Base-by-base conservation (phyloP, 2,329 filamentous ascomycete genomes). In the Thyridium curvatum region DNA sequence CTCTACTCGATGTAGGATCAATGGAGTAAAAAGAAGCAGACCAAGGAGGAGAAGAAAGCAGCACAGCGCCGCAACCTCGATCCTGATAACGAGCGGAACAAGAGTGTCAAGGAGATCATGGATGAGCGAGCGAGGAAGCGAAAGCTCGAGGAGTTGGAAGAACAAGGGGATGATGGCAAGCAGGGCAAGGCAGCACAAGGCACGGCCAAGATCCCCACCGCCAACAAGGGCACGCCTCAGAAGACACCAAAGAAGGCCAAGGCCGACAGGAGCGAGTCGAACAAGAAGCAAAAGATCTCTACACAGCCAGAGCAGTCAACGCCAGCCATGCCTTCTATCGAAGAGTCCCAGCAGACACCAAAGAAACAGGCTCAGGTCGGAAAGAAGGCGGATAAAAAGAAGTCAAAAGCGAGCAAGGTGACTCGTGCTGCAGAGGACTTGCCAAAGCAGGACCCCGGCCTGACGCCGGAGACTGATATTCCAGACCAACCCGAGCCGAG, bases 21-120 rank as follows among this genome's bases (percentile, higher is more conserved):
- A 82, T 94, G 89, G 88, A 81, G 82, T 60, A 84, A 84, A 57
- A 94, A 93, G 67, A 97, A 97, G 70, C 90, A 97, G 66, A 91
- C 88, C 37, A 95, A 94, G 60, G 85, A 88, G 61, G 77, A 95
- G 62, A 89, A 89, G 66, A 77, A 83, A 56, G 48, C 45, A 12
- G 50, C 48, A 8, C 41, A 46, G 29, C 43, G 41, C 10, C 87
- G 85, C 43, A 97, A 96, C 66, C 75, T 97, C 31, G 87, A 97
- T 54, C 90, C 93, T 18, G 87, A 91, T 49, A 89, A 88, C 55
- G 82, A 84, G 45, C 60, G 74, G 48, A 93, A 94, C 69, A 70
- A 68, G 47, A 93, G 81, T 48, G 91, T 89, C 44, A 91, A 94
- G 60, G 90, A 97, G 61, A 80, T 96, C 45, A 84, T 94, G 79